phyloP scores from a whole-genome alignment of 306 rosid species.

The Dalbergia oliveri region DNA sequence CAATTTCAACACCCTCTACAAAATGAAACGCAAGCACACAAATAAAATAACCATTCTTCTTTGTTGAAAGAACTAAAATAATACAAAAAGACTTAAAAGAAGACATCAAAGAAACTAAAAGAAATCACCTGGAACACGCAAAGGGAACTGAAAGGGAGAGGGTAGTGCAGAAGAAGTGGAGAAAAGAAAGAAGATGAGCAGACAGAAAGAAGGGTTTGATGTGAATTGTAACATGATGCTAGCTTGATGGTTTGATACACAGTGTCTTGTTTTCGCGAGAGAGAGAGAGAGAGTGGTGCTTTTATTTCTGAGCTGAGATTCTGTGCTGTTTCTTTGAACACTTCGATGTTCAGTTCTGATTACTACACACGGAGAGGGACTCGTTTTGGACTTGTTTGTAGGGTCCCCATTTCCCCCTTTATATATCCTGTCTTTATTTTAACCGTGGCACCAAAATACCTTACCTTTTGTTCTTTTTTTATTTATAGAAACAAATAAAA shows the following conservation, averaged over 20 bases:
- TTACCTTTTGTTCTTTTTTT: not conserved
- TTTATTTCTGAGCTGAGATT: too few relatives aligned
- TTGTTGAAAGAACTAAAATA: too few relatives aligned
- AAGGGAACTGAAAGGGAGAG: constrained; percentile 10
- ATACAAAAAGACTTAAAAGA: not conserved
- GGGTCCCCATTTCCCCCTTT: not conserved
- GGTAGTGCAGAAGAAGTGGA: constrained; percentile 13
- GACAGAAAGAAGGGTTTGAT: constrained; percentile 34
- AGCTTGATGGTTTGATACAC: constrained; percentile 12
- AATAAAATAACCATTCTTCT: not conserved
- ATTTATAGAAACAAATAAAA: not conserved
- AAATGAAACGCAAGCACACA: not conserved
- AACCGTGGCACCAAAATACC: not conserved
- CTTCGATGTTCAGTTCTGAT: too few relatives aligned
- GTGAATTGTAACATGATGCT: constrained; percentile 45
- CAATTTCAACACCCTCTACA: constrained; percentile 39
- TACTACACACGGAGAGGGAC: too few relatives aligned
- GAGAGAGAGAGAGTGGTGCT: not conserved
- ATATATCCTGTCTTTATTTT: not conserved
- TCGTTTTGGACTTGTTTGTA: not conserved
- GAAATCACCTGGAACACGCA: constrained; percentile 42
- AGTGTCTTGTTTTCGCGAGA: not conserved
- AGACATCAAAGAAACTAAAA: not conserved
- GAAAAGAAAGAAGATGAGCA: constrained; percentile 41
- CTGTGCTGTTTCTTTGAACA: too few relatives aligned